These are phyloP conservation scores for Rehmannia glutinosa DNA, from an alignment of 257 asterid genomes.

Conservation along the genomic window DNA sequence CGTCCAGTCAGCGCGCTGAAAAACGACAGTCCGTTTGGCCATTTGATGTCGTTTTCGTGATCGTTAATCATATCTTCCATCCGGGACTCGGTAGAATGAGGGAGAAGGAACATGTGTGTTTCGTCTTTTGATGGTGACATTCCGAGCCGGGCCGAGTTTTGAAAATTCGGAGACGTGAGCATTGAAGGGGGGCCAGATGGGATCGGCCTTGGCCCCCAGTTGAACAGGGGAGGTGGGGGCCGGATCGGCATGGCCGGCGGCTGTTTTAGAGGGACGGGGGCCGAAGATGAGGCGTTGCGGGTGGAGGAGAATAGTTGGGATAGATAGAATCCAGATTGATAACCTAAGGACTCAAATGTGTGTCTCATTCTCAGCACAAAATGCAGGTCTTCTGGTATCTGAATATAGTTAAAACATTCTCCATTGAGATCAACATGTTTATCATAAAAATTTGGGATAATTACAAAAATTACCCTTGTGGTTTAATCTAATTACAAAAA, in stretches of 20 bases:
- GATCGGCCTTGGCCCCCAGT: constrained; percentile 78
- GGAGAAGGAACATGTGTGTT: constrained; percentile 74
- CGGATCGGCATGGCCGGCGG: constrained; percentile 50
- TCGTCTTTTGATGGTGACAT: constrained; percentile 61
- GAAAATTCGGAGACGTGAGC: constrained; percentile 54
- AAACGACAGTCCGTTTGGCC: constrained; percentile 90
- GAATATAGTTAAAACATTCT: constrained; percentile 13
- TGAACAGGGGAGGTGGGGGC: constrained; percentile 65
- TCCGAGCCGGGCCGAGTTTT: constrained; percentile 45
- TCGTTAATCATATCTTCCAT: constrained; percentile 62
- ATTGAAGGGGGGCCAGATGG: constrained; percentile 40
- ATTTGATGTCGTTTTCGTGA: constrained; percentile 77
- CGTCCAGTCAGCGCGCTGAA: constrained; percentile 76
- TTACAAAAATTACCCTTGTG: too few species aligned
- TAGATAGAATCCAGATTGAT: constrained; percentile 88
- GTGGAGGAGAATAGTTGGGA: constrained; percentile 91
- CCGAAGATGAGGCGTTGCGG: constrained; percentile 47
- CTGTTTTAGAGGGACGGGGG: constrained; percentile 58
- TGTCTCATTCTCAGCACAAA: constrained; percentile 97
- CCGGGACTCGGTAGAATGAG: constrained; percentile 65
- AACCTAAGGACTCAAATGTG: constrained; percentile 87
- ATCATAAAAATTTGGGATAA: too few species aligned
- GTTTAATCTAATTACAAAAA: too few species aligned
- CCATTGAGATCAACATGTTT: constrained; percentile 8
- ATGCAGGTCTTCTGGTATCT: constrained; percentile 97